phyloP scores from a whole-genome alignment of 176 grass and related monocot genomes.

The Cocos nucifera region DNA sequence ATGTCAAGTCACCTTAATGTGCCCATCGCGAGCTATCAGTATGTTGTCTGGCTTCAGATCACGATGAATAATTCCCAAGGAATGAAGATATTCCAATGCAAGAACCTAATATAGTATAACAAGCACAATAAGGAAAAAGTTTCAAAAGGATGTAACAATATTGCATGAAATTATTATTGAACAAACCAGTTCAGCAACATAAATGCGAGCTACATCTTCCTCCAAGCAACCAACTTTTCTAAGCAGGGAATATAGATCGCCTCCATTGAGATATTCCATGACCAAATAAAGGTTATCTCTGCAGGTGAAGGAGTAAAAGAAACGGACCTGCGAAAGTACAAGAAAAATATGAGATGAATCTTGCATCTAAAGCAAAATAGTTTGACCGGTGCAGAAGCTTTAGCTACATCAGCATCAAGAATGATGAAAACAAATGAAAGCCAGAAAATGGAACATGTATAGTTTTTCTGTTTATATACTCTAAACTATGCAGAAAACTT shows the following conservation, averaged over 20 bases:
- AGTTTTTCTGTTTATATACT: too few species aligned
- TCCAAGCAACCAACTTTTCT: slow-evolving; percentile 40
- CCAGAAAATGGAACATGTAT: too few species aligned
- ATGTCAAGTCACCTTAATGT: slow-evolving; percentile 31
- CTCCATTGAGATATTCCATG: slow-evolving; percentile 46
- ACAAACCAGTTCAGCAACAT: slow-evolving; percentile 36
- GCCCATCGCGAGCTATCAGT: slow-evolving; percentile 33
- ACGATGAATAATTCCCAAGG: slow-evolving; percentile 32
- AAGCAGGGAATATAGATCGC: slow-evolving; percentile 45
- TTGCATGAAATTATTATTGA: neutral
- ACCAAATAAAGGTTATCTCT: slow-evolving; percentile 43
- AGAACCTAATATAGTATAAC: slow-evolving; percentile 26
- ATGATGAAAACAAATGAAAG: too few species aligned
- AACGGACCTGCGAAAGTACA: slow-evolving; percentile 34
- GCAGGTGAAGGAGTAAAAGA: slow-evolving; percentile 41
- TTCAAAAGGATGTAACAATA: neutral
- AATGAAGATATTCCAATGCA: slow-evolving; percentile 48
- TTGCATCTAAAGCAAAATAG: neutral
- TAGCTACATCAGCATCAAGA: too few species aligned
- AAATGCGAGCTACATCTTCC: slow-evolving; percentile 34
- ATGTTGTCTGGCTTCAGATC: slow-evolving; percentile 49
- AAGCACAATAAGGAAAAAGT: slow-evolving; percentile 1
- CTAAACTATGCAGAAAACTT: too few species aligned
- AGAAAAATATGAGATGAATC: neutral
- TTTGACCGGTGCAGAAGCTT: too few species aligned